Evolutionary conservation across 495 filamentous ascomycete genomes (phyloP), one percentile per base, ranked within the genome.

Genomic region (Trichoderma asperelloides): DNA sequence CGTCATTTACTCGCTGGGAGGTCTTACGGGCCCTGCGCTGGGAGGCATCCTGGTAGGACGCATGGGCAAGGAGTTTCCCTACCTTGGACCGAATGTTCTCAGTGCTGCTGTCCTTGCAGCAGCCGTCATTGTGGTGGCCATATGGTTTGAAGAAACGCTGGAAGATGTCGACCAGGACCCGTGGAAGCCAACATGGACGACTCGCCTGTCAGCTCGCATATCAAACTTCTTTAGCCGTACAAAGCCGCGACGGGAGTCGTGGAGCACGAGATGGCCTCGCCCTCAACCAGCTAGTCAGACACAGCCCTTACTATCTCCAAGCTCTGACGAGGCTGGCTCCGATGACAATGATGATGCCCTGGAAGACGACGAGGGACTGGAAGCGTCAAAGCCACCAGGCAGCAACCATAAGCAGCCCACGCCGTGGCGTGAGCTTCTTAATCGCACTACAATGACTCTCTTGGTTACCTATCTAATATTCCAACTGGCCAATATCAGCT

Each of bases 141-240:
- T 96, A 39, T 92, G 91, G 74, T 85, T 98, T 39, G 89, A 96
- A 55, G 95, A 98, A 76, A 96, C 89, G n/a, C 76, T 96, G 23
- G 88, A 96, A 69, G 87, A 89, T 51, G 88, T 84, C 13, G 85
- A 87, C 67, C 77, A 65, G 16, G 64, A 43, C 27, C 41, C 64
- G 12, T 64, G 62, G 62, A 64, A 40, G 33, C 62, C 62, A 13
- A 40, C 62, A 16, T 64, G 62, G 62, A 13, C 40, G 23, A 64
- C n/a, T 9, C 62, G 62, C 16, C 30, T 64, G 9, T 9, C 30
- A 1, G 33, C 30, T 2, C 25, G 55, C 55, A 60, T 60, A 12
- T 60, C 55, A 30, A 30, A 30, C 55, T 21, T 60, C 25, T 60
- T 60, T 30, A 60, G 55, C 25, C 55, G 25, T 2, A 60, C 55